phyloP scores from a whole-genome alignment of 2,329 filamentous ascomycete species.

The Sclerotinia sclerotiorum region DNA sequence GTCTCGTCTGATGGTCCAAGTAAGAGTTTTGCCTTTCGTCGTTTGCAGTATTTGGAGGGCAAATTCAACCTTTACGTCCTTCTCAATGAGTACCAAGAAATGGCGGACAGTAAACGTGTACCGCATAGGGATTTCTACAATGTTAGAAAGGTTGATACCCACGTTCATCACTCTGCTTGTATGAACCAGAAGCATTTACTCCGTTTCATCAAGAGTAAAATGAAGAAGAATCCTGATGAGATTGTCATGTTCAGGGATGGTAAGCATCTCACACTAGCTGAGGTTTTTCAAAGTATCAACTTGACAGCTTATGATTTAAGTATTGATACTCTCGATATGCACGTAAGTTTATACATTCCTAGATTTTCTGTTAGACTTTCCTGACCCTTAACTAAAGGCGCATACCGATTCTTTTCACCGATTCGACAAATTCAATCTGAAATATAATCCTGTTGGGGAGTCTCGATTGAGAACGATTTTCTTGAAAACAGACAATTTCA shows the following conservation, averaged over 20 bases:
- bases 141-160: conserved; percentile 96
- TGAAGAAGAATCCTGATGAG: conserved; percentile 97
- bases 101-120: conserved; percentile 95
- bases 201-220: conserved; percentile 99
- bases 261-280: conserved; percentile 82
- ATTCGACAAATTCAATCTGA: conserved; percentile 99
- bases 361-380: not conserved
- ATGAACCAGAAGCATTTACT: conserved; percentile 99
- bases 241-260: conserved; percentile 89
- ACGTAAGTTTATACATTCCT: conserved; percentile 57
- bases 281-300: conserved; percentile 97
- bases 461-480: conserved; percentile 97
- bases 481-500: conserved; percentile 97
- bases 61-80: conserved; percentile 95
- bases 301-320: conserved; percentile 95
- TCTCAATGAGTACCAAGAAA: conserved; percentile 96
- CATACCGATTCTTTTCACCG: conserved; percentile 98
- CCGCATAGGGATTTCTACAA: conserved; percentile 99
- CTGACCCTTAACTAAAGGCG: conserved; percentile 53
- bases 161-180: conserved; percentile 97
- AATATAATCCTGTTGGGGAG: conserved; percentile 97
- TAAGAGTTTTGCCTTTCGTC: conserved; percentile 95
- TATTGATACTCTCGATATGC: conserved; percentile 98
- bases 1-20: conserved; percentile 94
- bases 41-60: conserved; percentile 91